Base-by-base conservation (phyloP, 2,329 filamentous ascomycete genomes). In the Aspergillus unguis region DNA sequence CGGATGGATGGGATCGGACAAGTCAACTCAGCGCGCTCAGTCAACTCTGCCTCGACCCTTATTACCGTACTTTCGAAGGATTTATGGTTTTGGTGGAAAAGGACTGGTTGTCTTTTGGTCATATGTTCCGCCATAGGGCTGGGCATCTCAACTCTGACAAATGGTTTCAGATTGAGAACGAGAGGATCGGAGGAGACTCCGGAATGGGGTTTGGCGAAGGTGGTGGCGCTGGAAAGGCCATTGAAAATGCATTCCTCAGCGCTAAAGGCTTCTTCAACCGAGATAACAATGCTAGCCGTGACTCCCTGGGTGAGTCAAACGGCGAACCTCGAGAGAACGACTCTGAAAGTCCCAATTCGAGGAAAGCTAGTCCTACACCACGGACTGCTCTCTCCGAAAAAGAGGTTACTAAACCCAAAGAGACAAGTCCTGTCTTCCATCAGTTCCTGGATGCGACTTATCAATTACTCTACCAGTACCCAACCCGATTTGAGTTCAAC, bases 1-100 rank as follows among this genome's bases (percentile, higher is more conserved):
- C 94, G 2, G 94, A 99, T 71, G 94, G 94, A 3, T 99, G 94
- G 94, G 94, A 99, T 72, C 87, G 94, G 46, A 99, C 94, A 6
- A 92, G 91, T 64, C 94, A 99, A 73, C 80, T 99, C 47, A 95
- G 92, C 64, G 91, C 92, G 4, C 75, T 99, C 52, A 87, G 91
- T 51, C 92, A 99, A 73, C 80, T 99, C 36, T 92, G 96, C 77
- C 81, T 99, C 6, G 94, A 99, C 66, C 94, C 94, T 0, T 96
- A 95, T 71, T 99, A 91, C 70, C 85, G 94, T 47, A 97, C 94
- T 0, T 77, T 99, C 45, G 88, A 96, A 61, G 94, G 94, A 1
- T 99, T 97, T 70, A 92, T 97, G 62, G 85, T 95, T 2, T 77
- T 99, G 5, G 82, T 99, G 2, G 94, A 99, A 71, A 99, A 99